Conservation (phyloP, 1,139 yeast species). For the Saccharomyces hybrid region DNA sequence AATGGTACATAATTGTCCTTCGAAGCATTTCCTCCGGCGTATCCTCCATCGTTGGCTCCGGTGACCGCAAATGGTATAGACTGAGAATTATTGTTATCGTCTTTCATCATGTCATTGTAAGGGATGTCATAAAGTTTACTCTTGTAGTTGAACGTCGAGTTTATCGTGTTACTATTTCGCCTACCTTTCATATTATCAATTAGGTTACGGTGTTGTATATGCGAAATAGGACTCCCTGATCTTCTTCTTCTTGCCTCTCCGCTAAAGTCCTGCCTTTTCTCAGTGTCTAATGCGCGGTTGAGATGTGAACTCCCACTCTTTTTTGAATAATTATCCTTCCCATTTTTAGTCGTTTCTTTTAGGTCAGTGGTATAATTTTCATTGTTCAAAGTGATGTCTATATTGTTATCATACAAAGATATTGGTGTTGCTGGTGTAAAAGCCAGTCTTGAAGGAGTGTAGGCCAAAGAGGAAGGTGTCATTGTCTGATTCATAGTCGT, state of each 20-base stretch:
- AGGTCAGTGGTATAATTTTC: not conserved
- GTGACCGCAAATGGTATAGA: not conserved
- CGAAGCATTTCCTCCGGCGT: not conserved
- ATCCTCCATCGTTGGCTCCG: not conserved
- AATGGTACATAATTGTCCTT: not conserved
- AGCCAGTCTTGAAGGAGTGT: constrained; percentile 13
- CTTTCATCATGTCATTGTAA: constrained; percentile 3
- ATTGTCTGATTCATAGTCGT: not conserved
- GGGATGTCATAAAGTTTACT: constrained; percentile 14
- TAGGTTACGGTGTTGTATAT: not conserved
- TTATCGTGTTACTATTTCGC: constrained; percentile 1
- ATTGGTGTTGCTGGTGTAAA: constrained; percentile 22
- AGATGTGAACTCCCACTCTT: not conserved
- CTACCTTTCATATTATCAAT: not conserved
- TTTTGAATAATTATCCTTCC: constrained; percentile 2
- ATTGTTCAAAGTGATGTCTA: constrained; percentile 4
- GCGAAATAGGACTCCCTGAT: not conserved
- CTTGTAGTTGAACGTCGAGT: constrained; percentile 12
- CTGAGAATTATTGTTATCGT: not conserved
- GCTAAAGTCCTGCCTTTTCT: not conserved
- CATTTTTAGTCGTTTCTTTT: not conserved
- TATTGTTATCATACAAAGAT: constrained; percentile 4
- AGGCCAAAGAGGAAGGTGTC: constrained; percentile 10
- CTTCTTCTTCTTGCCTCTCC: not conserved
- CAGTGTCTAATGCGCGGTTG: not conserved